Evolutionary conservation across 208 protist species (phyloP).

Genomic region (Angomonas desouzai): DNA sequence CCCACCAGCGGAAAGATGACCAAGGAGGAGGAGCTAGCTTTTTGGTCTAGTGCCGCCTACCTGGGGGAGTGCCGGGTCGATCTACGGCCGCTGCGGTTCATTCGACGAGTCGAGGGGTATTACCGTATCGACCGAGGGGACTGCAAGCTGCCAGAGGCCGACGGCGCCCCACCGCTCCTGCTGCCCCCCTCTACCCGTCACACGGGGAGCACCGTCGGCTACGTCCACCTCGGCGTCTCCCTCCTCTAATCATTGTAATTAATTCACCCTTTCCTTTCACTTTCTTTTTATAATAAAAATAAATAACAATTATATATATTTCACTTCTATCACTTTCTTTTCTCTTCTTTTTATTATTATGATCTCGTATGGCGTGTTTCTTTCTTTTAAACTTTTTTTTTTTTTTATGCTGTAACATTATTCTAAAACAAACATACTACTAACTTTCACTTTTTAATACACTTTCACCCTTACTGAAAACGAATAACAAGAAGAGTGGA

Average conservation of each 20-base stretch:
- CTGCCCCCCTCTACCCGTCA: background rate
- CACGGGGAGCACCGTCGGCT: constrained; percentile 45
- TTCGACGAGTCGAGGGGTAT: constrained; percentile 63
- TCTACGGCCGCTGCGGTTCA: constrained; percentile 69
- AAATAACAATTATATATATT: background rate
- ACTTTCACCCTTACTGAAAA: background rate
- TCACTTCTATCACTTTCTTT: background rate
- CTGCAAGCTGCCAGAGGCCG: background rate
- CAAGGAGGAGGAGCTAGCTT: constrained; percentile 18
- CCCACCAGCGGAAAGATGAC: background rate
- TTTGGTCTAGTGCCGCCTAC: constrained; percentile 58
- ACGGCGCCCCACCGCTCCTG: background rate
- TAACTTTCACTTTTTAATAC: constrained; percentile 10
- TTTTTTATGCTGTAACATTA: constrained; percentile 14
- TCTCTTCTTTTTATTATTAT: background rate
- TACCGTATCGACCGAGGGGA: constrained; percentile 47
- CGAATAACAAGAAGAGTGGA: too few relatives aligned
- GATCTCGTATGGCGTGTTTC: too few relatives aligned
- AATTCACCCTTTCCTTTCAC: background rate
- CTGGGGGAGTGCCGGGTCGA: constrained; percentile 72
- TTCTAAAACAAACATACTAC: too few relatives aligned
- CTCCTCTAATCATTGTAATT: constrained; percentile 12
- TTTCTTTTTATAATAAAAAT: background rate
- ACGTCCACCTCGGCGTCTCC: constrained; percentile 58
- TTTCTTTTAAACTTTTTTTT: too few relatives aligned